These are phyloP conservation scores for Loxodes magnus DNA, from an alignment of 73 alveolate genomes.

Conservation along the genomic window DNA sequence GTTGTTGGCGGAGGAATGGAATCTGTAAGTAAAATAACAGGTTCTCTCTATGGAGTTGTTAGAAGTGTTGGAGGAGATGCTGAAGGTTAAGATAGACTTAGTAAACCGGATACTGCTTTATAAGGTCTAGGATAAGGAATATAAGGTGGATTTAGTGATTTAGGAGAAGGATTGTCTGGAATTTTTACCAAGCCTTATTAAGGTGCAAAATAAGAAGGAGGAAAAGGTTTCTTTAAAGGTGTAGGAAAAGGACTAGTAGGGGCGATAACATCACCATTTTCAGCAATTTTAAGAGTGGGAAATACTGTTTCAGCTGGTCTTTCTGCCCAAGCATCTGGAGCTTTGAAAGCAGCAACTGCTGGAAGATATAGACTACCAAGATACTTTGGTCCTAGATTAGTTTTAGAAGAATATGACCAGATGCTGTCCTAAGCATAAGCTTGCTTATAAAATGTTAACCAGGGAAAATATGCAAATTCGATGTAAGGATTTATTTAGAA, in stretches of 20 bases:
- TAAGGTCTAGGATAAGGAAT: slow-evolving; percentile 60
- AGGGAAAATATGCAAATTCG: too few species aligned
- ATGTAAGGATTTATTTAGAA: too few species aligned
- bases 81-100: slow-evolving; percentile 36
- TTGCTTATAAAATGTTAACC: slow-evolving; percentile 44
- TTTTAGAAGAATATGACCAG: slow-evolving; percentile 67
- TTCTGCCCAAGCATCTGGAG: slow-evolving; percentile 56
- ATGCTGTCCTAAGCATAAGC: slow-evolving; percentile 55
- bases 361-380: slow-evolving; percentile 85
- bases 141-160: slow-evolving; percentile 63
- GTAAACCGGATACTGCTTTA: slow-evolving; percentile 59
- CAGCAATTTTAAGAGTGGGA: slow-evolving; percentile 61
- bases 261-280: slow-evolving; percentile 70
- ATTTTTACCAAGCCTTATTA: slow-evolving; percentile 56
- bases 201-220: slow-evolving; percentile 69
- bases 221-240: slow-evolving; percentile 68
- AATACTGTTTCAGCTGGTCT: slow-evolving; percentile 59
- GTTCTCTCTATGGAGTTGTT: slow-evolving; percentile 71
- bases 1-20: slow-evolving; percentile 72
- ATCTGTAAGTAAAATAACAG: slow-evolving; percentile 65
- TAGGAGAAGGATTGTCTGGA: slow-evolving; percentile 69
- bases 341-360: slow-evolving; percentile 43
- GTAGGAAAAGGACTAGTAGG: slow-evolving; percentile 83
- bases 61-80: slow-evolving; percentile 63
- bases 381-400: slow-evolving; percentile 44